These are phyloP conservation scores for Citrus hindsii DNA, from an alignment of 345 rosid species.

Conservation along the genomic window DNA sequence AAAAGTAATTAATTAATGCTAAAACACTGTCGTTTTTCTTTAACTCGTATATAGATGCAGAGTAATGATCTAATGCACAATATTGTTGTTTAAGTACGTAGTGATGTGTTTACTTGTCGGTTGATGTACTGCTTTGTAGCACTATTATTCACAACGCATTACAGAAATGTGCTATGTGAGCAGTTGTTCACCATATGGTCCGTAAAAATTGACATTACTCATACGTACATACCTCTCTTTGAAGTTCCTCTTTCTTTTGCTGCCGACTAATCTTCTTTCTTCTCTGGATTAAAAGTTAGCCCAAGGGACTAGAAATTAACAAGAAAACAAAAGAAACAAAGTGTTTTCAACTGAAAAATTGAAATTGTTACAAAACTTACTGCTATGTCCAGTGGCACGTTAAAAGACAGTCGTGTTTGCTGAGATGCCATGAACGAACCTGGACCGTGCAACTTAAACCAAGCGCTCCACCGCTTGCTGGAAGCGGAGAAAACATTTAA, in stretches of 20 bases:
- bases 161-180: too few relatives aligned
- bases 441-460: neutral
- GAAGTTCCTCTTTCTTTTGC: slow-evolving; percentile 69
- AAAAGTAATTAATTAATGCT: neutral
- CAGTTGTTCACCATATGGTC: too few relatives aligned
- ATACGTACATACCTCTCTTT: slow-evolving; percentile 64
- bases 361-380: slow-evolving; percentile 18
- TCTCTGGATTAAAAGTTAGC: slow-evolving; percentile 35
- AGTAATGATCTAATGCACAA: neutral
- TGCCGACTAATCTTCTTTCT: slow-evolving; percentile 61
- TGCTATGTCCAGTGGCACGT: slow-evolving; percentile 19
- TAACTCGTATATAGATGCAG: neutral
- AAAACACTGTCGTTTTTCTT: too few relatives aligned
- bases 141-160: too few relatives aligned
- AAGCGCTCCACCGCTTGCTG: neutral
- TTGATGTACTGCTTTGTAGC: too few relatives aligned
- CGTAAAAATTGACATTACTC: neutral
- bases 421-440: slow-evolving; percentile 24
- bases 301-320: neutral
- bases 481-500: slow-evolving; percentile 18
- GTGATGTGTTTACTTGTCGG: too few relatives aligned
- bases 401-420: slow-evolving; percentile 10
- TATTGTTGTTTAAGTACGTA: neutral
- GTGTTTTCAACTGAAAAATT: neutral
- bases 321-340: neutral